A percentile compares a stretch with the other conserved stretches of the same genome.
Evolutionary conservation across 2,329 filamentous ascomycete species (phyloP).

Genomic region (Talaromyces rugulosus): DNA sequence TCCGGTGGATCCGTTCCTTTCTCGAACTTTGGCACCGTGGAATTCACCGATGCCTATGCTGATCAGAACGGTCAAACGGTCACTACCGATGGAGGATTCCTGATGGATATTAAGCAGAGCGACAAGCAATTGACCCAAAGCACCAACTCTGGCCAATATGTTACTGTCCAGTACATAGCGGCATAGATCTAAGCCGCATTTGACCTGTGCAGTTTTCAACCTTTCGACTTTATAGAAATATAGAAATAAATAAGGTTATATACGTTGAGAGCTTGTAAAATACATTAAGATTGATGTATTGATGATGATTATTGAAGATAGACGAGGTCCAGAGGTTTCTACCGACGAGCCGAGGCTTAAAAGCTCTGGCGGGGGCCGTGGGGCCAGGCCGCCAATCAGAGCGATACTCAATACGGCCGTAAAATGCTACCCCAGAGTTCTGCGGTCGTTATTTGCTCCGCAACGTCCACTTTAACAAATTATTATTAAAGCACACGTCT

Average conservation of each 20-base stretch:
- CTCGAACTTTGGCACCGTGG: constrained; percentile 9
- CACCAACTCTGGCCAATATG: not conserved
- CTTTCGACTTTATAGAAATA: too few relatives aligned
- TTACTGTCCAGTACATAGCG: not conserved
- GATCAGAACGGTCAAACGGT: not conserved
- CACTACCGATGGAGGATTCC: not conserved
- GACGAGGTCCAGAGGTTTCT: not conserved
- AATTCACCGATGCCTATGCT: constrained; percentile 8
- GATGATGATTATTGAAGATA: too few relatives aligned
- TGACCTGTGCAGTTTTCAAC: not conserved
- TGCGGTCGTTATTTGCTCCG: not conserved
- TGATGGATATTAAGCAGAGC: not conserved
- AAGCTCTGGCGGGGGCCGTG: not conserved
- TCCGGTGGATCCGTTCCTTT: constrained; percentile 4
- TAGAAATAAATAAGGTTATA: too few relatives aligned
- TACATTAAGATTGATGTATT: too few relatives aligned
- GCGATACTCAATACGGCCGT: not conserved
- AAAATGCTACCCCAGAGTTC: not conserved
- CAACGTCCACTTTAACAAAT: not conserved
- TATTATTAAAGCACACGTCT: not conserved
- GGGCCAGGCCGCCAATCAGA: not conserved
- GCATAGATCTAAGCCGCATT: not conserved
- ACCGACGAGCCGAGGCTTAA: not conserved
- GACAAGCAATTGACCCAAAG: not conserved
- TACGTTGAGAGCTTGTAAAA: too few relatives aligned